A percentile compares a stretch with the other conserved stretches of the same genome.
phyloP scores from a whole-genome alignment of 169 alveolate genomes.

The Blepharisma undulans region DNA sequence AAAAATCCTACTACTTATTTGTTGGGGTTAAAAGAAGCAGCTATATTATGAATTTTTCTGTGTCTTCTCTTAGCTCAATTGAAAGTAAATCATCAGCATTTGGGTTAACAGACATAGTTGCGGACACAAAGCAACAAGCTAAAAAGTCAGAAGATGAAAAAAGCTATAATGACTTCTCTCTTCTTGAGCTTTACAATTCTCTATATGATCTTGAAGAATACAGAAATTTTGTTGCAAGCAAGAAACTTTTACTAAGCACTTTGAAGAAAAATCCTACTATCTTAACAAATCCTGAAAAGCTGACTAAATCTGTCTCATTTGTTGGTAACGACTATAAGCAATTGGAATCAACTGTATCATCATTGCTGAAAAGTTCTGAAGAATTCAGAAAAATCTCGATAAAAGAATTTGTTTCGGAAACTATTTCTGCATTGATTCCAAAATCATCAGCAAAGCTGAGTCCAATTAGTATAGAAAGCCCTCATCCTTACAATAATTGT shows the following conservation, averaged over 20 bases:
- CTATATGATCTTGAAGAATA: not conserved
- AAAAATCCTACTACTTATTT: not conserved
- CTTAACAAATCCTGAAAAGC: not conserved
- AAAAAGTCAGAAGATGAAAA: not conserved
- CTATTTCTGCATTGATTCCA: not conserved
- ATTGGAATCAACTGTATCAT: not conserved
- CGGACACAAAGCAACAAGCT: not conserved
- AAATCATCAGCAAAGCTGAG: not conserved
- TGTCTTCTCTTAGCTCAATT: not conserved
- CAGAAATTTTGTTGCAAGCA: not conserved
- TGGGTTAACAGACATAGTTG: not conserved
- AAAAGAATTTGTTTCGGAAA: not conserved
- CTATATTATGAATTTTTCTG: not conserved
- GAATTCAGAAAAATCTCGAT: not conserved
- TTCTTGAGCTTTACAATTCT: not conserved
- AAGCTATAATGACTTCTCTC: not conserved
- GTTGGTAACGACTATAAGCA: not conserved
- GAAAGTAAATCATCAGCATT: not conserved
- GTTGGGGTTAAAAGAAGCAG: not conserved
- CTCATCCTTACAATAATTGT: conserved; percentile 14
- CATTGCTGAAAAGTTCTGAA: not conserved
- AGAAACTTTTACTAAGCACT: not conserved
- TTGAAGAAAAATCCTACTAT: not conserved
- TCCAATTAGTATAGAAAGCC: not conserved
- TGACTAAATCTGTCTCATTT: not conserved